Conservation (phyloP, 2,329 filamentous ascomycete species). For the Calonectria pteridis region DNA sequence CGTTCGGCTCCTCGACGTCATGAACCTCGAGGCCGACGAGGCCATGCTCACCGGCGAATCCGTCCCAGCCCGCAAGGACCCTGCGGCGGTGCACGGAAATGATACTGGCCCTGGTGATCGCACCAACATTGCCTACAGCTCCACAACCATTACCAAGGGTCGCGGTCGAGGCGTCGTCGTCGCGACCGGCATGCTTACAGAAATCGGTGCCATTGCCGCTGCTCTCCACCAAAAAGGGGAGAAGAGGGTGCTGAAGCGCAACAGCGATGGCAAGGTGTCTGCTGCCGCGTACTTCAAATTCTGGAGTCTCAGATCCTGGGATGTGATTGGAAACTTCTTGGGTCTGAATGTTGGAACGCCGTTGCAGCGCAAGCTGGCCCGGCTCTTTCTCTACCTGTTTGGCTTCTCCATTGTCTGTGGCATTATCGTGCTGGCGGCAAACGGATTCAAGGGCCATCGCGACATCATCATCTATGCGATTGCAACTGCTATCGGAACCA, state of each 20-base stretch:
- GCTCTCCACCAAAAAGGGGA: constrained; percentile 47
- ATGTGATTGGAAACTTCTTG: constrained; percentile 54
- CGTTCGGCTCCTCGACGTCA: constrained; percentile 64
- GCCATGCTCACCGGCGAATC: constrained; percentile 72
- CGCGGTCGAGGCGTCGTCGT: constrained; percentile 69
- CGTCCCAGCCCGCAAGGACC: constrained; percentile 64
- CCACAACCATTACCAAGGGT: constrained; percentile 70
- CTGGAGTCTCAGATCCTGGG: constrained; percentile 50
- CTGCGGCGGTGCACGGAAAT: constrained; percentile 54
- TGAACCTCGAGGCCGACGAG: constrained; percentile 75
- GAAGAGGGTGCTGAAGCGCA: constrained; percentile 9
- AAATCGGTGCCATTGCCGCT: constrained; percentile 69
- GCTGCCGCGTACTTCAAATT: constrained; percentile 1
- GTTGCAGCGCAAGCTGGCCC: constrained; percentile 75
- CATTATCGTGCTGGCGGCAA: constrained; percentile 52
- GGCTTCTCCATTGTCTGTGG: constrained; percentile 34
- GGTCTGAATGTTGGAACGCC: constrained; percentile 72
- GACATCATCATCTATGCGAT: constrained; percentile 55
- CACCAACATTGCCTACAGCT: constrained; percentile 70
- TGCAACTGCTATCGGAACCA: constrained; percentile 57
- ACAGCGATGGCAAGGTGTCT: constrained; percentile 4
- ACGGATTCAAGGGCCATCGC: constrained; percentile 49
- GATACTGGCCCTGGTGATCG: constrained; percentile 61
- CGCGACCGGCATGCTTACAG: constrained; percentile 71
- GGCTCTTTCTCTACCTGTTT: constrained; percentile 71